Base-by-base conservation (phyloP, 768 basidiomycete species). In the Dioszegia hungarica region DNA sequence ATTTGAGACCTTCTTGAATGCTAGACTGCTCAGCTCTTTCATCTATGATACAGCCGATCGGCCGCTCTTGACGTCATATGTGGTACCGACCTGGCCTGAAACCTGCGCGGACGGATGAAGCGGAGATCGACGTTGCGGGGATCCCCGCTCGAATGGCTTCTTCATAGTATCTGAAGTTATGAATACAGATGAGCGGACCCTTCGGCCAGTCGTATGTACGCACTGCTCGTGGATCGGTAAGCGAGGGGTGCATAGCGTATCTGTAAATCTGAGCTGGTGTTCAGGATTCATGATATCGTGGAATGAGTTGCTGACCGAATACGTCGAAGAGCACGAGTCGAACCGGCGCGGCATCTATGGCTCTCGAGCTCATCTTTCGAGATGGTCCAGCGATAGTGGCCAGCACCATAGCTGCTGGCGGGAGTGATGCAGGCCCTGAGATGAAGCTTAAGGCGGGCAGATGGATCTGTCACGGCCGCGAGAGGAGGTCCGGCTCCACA, bases 271-370 rank as follows among this genome's bases (percentile, higher is more conserved):
- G 36, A 61, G 43, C 31, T 36, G 14, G 9, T 6, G 20, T 5
- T 34, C 10, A 49, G n/a, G n/a, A 36, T 29, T 11, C 28, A 11
- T 19, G 48, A 15, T 8, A 27, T 24, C 29, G 48, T 14, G 27
- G 25, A 15, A 3, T 1, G 20, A 20, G 56, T n/a, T n/a, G n/a
- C 70, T 24, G 36, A 72, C 73, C 74, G 31, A 75, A 75, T 3
- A 73, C 68, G 56, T 75, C 74, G 45, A 75, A 75, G 8, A 75
- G 57, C 19, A 75, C 70, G 39, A 75, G 60, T 2, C 68, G 62
- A 34, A 75, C 57, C 10, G 66, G 67, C 9, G 40, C 24, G 28
- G 3, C 44, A 33, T 48, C 9, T 25, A 20, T 22, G 12, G 19
- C 20, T 24, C 3, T 24, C 17, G 31, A 33, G 31, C 31, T 33